These are phyloP conservation scores for Lachnellula suecica DNA, from an alignment of 2,329 filamentous ascomycete genomes.

Conservation along the genomic window DNA sequence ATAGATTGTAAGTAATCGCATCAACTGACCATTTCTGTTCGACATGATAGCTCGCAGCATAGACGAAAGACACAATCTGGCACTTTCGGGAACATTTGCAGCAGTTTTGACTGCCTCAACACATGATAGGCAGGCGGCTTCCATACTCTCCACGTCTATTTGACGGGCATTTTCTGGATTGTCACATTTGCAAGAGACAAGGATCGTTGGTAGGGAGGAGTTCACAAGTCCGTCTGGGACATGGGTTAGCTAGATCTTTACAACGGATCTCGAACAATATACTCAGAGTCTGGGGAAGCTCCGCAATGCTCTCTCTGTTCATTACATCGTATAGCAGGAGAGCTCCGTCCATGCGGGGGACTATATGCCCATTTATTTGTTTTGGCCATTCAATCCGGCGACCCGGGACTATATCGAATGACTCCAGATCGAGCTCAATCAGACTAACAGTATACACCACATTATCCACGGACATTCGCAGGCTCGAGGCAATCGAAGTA, in stretches of 20 bases:
- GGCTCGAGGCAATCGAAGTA: slow-evolving; percentile 52
- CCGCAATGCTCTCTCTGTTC: slow-evolving; percentile 70
- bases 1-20: background rate
- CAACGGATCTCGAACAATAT: slow-evolving; percentile 41
- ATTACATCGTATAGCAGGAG: slow-evolving; percentile 87
- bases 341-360: slow-evolving; percentile 78
- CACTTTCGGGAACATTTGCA: slow-evolving; percentile 65
- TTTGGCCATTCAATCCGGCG: slow-evolving; percentile 66
- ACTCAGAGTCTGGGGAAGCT: slow-evolving; percentile 78
- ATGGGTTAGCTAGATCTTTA: slow-evolving; percentile 13
- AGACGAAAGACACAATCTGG: slow-evolving; percentile 72
- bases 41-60: slow-evolving; percentile 72
- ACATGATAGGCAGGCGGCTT: slow-evolving; percentile 65
- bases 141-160: slow-evolving; percentile 68
- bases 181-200: slow-evolving; percentile 91
- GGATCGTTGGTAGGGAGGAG: slow-evolving; percentile 70
- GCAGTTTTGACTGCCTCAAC: slow-evolving; percentile 75
- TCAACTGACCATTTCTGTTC: slow-evolving; percentile 65
- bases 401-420: slow-evolving; percentile 58
- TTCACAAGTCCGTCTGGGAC: slow-evolving; percentile 69
- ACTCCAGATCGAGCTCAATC: slow-evolving; percentile 65
- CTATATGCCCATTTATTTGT: slow-evolving; percentile 66
- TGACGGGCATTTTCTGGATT: slow-evolving; percentile 67
- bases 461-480: slow-evolving; percentile 59
- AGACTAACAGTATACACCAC: slow-evolving; percentile 58